Conservation (phyloP, 1,284 basidiomycete genomes). For the Sanghuangporus baumii region DNA sequence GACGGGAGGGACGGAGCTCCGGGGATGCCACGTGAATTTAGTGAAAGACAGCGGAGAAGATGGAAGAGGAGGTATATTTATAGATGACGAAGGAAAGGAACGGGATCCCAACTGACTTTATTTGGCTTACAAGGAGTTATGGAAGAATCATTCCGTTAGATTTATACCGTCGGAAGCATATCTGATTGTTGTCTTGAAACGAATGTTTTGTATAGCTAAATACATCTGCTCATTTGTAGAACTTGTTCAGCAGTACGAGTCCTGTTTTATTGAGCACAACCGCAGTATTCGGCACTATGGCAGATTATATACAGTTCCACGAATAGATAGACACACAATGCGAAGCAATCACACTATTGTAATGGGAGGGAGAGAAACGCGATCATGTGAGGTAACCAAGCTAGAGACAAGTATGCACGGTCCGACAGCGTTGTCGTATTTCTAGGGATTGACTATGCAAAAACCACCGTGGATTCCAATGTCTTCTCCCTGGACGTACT, state of each 20-base stretch:
- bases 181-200: no score
- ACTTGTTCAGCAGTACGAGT: no score
- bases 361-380: no score
- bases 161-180: no score
- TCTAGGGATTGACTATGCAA: constrained; percentile 26
- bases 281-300: not conserved
- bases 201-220: not conserved
- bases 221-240: no score
- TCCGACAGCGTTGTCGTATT: not conserved
- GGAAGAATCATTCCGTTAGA: no score
- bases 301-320: not conserved
- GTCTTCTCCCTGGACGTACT: constrained; percentile 27
- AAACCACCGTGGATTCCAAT: constrained; percentile 28
- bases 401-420: not conserved
- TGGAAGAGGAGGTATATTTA: no score
- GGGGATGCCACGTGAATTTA: not conserved
- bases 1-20: not conserved
- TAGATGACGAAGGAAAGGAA: no score
- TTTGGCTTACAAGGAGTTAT: no score
- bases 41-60: not conserved
- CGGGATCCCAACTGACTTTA: no score
- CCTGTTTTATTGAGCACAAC: no score
- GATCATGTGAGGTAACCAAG: no score
- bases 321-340: not conserved
- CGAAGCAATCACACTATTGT: not conserved